Evolutionary conservation across 1,139 yeast genomes (phyloP).

Genomic region (Wickerhamiella infanticola): DNA sequence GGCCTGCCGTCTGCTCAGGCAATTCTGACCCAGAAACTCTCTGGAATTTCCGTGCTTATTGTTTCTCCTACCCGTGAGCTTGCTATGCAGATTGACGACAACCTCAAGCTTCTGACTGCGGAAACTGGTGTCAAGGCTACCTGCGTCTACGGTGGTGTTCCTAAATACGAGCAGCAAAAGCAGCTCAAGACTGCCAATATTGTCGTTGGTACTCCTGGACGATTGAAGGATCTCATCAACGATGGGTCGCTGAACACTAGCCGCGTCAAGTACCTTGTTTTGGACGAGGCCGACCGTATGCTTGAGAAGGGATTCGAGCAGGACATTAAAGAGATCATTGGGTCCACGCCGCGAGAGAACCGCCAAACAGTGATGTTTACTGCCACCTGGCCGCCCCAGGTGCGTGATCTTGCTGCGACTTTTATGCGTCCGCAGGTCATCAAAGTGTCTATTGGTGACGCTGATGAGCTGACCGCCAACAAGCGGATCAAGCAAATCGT

Average conservation of each 20-base stretch:
- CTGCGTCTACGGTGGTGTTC: slow-evolving; percentile 94
- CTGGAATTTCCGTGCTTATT: slow-evolving; percentile 58
- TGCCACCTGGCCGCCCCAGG: slow-evolving; percentile 86
- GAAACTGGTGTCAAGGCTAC: slow-evolving; percentile 53
- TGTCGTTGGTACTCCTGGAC: slow-evolving; percentile 95
- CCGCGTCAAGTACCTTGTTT: slow-evolving; percentile 58
- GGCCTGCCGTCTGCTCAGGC: slow-evolving; percentile 93
- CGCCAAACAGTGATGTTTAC: slow-evolving; percentile 85
- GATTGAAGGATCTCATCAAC: slow-evolving; percentile 76
- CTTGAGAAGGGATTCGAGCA: slow-evolving; percentile 94
- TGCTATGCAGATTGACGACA: slow-evolving; percentile 86
- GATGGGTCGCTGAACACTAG: slow-evolving; percentile 71
- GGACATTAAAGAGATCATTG: slow-evolving; percentile 73
- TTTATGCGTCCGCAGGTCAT: slow-evolving; percentile 64
- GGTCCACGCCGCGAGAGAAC: slow-evolving; percentile 28
- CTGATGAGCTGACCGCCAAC: slow-evolving; percentile 88
- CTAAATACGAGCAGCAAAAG: slow-evolving; percentile 77
- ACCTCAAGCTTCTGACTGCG: slow-evolving; percentile 50
- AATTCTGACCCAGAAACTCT: slow-evolving; percentile 15
- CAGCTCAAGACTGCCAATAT: slow-evolving; percentile 45
- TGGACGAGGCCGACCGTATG: slow-evolving; percentile 99
- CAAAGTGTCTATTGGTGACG: slow-evolving; percentile 82
- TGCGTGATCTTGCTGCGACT: slow-evolving; percentile 76
- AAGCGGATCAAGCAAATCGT: slow-evolving; percentile 86
- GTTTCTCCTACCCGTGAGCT: slow-evolving; percentile 96